Percentiles rank a stretch among this genome's conserved stretches.
phyloP scores from a whole-genome alignment of 805 yeast genomes.

The Debaryomyces hansenii region DNA sequence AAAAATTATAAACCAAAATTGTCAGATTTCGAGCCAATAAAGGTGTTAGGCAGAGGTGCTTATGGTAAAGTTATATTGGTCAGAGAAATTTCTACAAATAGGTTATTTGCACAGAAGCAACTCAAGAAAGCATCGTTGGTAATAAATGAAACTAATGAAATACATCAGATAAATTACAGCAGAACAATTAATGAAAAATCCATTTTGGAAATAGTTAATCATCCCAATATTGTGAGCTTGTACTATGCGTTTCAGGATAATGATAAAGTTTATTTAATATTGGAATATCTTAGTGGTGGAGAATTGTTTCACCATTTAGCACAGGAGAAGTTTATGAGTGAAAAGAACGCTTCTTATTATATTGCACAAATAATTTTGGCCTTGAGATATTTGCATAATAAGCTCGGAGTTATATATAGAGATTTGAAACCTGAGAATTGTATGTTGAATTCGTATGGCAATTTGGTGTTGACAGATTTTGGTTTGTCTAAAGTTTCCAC shows the following conservation, averaged over 20 bases:
- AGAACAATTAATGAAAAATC: conserved; percentile 43
- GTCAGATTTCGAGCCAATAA: conserved; percentile 41
- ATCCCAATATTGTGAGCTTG: conserved; percentile 45
- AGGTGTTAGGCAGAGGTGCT: conserved; percentile 45
- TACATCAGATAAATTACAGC: conserved; percentile 31
- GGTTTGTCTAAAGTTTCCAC: conserved; percentile 41
- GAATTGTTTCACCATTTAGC: conserved; percentile 46
- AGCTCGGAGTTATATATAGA: conserved; percentile 40
- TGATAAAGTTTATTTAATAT: conserved; percentile 42
- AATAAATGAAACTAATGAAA: conserved; percentile 33
- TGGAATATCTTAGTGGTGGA: conserved; percentile 47
- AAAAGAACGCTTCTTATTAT: conserved; percentile 40
- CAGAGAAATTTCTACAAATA: conserved; percentile 36
- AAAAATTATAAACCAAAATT: conserved; percentile 25
- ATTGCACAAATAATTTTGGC: conserved; percentile 45
- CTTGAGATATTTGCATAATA: conserved; percentile 36
- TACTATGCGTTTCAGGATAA: conserved; percentile 47
- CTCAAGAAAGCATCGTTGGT: conserved; percentile 37
- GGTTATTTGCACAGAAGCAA: conserved; percentile 45
- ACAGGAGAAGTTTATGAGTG: conserved; percentile 23
- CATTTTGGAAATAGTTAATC: conserved; percentile 41
- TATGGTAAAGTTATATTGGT: conserved; percentile 46
- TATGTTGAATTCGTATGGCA: conserved; percentile 41
- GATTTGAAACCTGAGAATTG: conserved; percentile 49
- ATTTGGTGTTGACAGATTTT: conserved; percentile 45